Evolutionary conservation across 768 basidiomycete genomes (phyloP).

Genomic region (Butyriboletus loyo): DNA sequence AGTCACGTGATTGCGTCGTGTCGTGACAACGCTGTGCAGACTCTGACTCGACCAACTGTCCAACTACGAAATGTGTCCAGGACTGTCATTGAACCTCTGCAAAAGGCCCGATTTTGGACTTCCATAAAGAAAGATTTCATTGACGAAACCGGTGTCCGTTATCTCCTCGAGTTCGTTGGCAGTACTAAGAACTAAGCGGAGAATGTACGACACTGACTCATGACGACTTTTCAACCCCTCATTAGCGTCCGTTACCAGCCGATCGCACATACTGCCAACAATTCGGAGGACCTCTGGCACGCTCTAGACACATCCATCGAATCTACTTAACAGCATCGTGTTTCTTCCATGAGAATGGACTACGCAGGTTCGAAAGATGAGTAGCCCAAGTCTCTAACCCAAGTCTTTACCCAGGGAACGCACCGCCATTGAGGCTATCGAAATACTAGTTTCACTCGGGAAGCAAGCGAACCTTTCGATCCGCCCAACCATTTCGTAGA

Average conservation of each 20-base stretch:
- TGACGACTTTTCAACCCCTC: background rate
- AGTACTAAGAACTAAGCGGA: too few species aligned
- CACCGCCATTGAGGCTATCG: background rate
- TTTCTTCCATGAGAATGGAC: background rate
- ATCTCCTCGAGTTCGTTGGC: background rate
- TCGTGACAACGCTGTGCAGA: too few species aligned
- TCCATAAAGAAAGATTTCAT: too few species aligned
- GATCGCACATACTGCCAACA: background rate
- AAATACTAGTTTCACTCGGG: background rate
- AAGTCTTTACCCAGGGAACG: background rate
- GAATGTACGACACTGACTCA: too few species aligned
- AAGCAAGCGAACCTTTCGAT: background rate
- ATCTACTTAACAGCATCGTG: background rate
- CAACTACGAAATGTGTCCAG: too few species aligned
- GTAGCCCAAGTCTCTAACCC: background rate
- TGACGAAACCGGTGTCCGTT: too few species aligned
- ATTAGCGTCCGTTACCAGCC: background rate
- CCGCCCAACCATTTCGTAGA: background rate
- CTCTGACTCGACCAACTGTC: too few species aligned
- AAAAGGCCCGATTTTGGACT: too few species aligned
- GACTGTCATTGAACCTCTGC: too few species aligned
- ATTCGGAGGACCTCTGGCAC: background rate
- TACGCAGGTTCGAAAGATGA: background rate
- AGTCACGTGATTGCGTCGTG: slow-evolving; percentile 26
- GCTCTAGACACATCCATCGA: background rate